Base-by-base conservation (phyloP, 2,329 filamentous ascomycete species). In the Thelonectria olida region DNA sequence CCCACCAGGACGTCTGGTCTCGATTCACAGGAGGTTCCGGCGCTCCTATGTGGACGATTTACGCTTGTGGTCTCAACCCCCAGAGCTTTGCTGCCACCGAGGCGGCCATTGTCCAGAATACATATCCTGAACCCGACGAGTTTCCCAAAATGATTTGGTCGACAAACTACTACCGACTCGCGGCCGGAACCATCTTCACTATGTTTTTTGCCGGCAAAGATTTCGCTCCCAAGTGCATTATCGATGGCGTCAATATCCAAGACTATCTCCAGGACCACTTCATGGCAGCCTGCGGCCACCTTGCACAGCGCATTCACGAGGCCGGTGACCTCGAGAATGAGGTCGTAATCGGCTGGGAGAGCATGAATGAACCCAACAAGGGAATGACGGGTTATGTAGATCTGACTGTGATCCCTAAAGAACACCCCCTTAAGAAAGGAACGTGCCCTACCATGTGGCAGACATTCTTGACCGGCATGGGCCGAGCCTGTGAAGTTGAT, bases 81-180 rank as follows among this genome's bases (percentile, higher is more conserved):
- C 85, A 90, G 75, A 89, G 86, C 67, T 97, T 99, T 73, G 88
- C 89, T 53, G 88, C 87, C 19, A 99, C 94, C 13, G 91, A 97
- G 78, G 95, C 95, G 4, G 93, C 96, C 36, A 86, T 98, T 61
- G 95, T 99, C 7, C 96, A 99, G 54, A 99, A 98, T 73, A 96
- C 92, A 2, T 97, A 92, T 74, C 89, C 92, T 9, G 86, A 97
- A 19, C 93, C 94, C 8, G 89, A 89, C 23, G 85, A 90, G 1
- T 99, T 95, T 67, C 96, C 96, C 22, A 98, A 97, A 80, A 99
- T 99, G 96, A 95, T 98, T 59, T 99, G 96, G 96, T 93, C 95
- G 15, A 98, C 96, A 52, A 99, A 99, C 75, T 99, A 99, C 77
- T 91, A 88, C 63, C 88, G 96, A 22, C 83, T 98, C 50, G 94